phyloP scores from a whole-genome alignment of 768 basidiomycete genomes.

The Termitomyces sp. region DNA sequence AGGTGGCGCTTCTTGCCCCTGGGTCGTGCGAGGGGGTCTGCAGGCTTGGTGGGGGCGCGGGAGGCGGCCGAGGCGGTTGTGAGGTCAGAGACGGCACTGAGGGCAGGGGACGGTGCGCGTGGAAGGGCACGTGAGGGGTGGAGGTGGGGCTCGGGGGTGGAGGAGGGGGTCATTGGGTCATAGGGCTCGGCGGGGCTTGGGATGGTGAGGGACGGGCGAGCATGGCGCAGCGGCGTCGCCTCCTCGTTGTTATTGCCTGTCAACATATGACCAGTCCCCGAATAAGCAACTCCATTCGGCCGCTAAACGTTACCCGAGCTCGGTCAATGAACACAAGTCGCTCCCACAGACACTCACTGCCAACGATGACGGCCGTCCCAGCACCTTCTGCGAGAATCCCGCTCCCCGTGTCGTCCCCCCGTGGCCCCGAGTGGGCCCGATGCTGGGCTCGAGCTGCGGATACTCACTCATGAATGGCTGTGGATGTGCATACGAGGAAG shows the following conservation, averaged over 20 bases:
- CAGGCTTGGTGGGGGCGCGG: slow-evolving; percentile 4
- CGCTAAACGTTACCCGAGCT: slow-evolving; percentile 11
- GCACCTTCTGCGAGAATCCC: not conserved
- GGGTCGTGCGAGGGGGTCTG: not conserved
- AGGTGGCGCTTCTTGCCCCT: slow-evolving; percentile 70
- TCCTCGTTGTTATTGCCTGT: slow-evolving; percentile 28
- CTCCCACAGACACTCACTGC: slow-evolving; percentile 12
- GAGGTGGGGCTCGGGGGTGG: slow-evolving; percentile 41
- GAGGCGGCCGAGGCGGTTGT: slow-evolving; percentile 46
- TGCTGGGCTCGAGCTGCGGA: slow-evolving; percentile 41
- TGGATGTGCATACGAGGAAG: slow-evolving; percentile 20
- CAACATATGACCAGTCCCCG: slow-evolving; percentile 31
- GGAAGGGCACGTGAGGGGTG: slow-evolving; percentile 40
- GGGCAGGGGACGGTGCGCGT: slow-evolving; percentile 56
- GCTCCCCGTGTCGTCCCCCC: slow-evolving; percentile 35
- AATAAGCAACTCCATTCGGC: slow-evolving; percentile 25
- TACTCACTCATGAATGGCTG: slow-evolving; percentile 18
- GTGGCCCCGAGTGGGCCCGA: slow-evolving; percentile 43
- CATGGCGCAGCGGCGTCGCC: slow-evolving; percentile 24
- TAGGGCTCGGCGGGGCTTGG: slow-evolving; percentile 28
- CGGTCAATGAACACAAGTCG: not conserved
- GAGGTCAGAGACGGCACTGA: slow-evolving; percentile 42
- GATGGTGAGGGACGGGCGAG: slow-evolving; percentile 25
- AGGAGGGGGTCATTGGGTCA: slow-evolving; percentile 39
- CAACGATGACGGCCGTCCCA: slow-evolving; percentile 6